A percentile compares a stretch with the other conserved stretches of the same genome.
Evolutionary conservation across 2,329 filamentous ascomycete species (phyloP).

Genomic region (Ceratocystis ficicola): DNA sequence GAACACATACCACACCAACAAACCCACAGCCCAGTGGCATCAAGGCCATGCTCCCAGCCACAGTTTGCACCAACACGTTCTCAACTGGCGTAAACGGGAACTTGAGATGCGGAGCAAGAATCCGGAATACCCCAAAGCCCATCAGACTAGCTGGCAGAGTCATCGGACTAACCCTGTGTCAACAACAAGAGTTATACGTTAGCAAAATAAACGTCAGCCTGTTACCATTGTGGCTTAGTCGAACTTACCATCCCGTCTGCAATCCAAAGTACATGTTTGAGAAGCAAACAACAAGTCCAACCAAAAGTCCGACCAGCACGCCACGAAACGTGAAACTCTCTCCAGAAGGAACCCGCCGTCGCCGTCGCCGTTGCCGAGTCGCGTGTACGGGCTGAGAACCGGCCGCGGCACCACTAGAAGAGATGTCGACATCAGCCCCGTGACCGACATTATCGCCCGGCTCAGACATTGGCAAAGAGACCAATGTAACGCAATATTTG

Average conservation of each 20-base stretch:
- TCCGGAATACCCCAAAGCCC: slow-evolving; percentile 86
- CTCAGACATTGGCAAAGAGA: not conserved
- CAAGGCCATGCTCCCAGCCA: slow-evolving; percentile 87
- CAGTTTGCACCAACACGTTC: slow-evolving; percentile 92
- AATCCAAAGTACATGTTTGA: slow-evolving; percentile 99
- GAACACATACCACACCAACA: slow-evolving; percentile 60
- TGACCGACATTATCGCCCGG: not conserved
- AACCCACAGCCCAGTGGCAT: slow-evolving; percentile 96
- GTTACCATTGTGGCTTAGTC: not conserved
- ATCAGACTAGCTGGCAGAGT: slow-evolving; percentile 91
- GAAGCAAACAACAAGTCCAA: slow-evolving; percentile 86
- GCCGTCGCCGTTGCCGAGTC: not conserved
- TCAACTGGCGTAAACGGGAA: slow-evolving; percentile 87
- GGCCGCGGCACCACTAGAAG: not conserved
- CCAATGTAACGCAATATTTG: not conserved
- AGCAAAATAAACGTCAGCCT: not conserved
- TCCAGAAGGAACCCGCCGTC: slow-evolving; percentile 28
- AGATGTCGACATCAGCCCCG: not conserved
- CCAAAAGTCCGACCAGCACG: slow-evolving; percentile 63
- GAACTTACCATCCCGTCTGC: slow-evolving; percentile 51
- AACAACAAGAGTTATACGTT: not conserved
- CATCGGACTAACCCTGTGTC: slow-evolving; percentile 56
- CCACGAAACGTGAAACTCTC: slow-evolving; percentile 78
- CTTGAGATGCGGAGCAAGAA: slow-evolving; percentile 56
- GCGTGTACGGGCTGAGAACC: not conserved